phyloP scores from a whole-genome alignment of 768 basidiomycete genomes.

The Pleurotus pulmonarius region DNA sequence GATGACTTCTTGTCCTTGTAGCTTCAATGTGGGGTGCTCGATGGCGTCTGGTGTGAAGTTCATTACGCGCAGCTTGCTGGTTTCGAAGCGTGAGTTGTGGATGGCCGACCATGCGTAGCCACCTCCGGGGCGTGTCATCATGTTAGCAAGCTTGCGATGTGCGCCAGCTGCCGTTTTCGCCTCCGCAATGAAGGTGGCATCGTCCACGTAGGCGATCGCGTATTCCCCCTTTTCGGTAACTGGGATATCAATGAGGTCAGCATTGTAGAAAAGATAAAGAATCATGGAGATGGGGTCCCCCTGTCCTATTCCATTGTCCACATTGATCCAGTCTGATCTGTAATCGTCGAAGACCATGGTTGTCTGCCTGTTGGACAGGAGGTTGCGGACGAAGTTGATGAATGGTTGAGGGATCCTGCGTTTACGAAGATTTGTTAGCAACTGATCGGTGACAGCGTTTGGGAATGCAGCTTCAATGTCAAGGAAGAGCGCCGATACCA shows the following conservation, averaged over 20 bases:
- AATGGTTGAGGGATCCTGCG: too few relatives aligned
- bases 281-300: too few relatives aligned
- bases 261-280: too few relatives aligned
- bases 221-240: not conserved
- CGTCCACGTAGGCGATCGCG: constrained; percentile 14
- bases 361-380: too few relatives aligned
- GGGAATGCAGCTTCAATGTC: constrained; percentile 39
- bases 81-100: constrained; percentile 21
- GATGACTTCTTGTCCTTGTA: too few relatives aligned
- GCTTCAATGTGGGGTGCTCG: too few relatives aligned
- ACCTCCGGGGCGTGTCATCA: constrained; percentile 7
- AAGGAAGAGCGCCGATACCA: too few relatives aligned
- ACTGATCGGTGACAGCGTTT: constrained; percentile 17
- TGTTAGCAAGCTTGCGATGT: too few relatives aligned
- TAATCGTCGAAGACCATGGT: constrained; percentile 16
- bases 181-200: constrained; percentile 7
- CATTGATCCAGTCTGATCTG: not conserved
- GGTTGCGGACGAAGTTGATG: too few relatives aligned
- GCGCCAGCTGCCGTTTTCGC: constrained; percentile 7
- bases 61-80: too few relatives aligned
- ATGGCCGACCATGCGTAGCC: constrained; percentile 11
- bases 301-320: constrained; percentile 2
- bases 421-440: constrained; percentile 27
- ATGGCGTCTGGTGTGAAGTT: too few relatives aligned
- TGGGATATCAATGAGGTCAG: constrained; percentile 14